Base-by-base conservation (phyloP, 768 basidiomycete species). In the Pisolithus orientalis region DNA sequence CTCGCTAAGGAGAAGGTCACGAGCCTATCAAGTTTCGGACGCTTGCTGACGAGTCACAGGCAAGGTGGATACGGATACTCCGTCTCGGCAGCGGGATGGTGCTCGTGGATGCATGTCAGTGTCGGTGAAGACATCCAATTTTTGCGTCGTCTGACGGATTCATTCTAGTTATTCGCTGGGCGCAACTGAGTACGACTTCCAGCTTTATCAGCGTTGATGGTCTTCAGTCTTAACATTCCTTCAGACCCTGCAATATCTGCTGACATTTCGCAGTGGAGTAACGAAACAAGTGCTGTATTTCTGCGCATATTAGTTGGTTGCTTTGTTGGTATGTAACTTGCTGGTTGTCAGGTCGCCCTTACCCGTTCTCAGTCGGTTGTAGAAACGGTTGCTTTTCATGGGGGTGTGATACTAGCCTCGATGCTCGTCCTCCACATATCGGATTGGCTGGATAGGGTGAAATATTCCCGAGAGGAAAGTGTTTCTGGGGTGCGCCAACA, bases 311-410 rank as follows among this genome's bases (percentile, higher is more conserved):
- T 88, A 21, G 65, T 80, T 21, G 87, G 85, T 3, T 87, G 85
- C 58, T 61, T 77, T 42, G 76, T 82, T 52, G 88, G 88, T 83
- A 38, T 31, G 71, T 52, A 25, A 6, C 49, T 29, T 29, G 8
- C 25, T 32, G 3, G 6, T 50, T 8, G 42, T 29, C 14, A 5
- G 7, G 28, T 32, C 38, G 5, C 16, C 29, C 2, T 3, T 2
- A 2, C 47, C 27, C 4, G 8, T 34, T 24, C 21, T 25, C 53
- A 39, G 49, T 27, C 4, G 13, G 9, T n/a, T 37, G 38, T 62
- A 90, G 90, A 92, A 72, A 88, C 87, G 0, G 57, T 83, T 11
- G 79, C 85, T 11, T 92, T 92, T 59, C 90, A 92, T 61, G 63
- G 64, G 13, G 86, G 86, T 28, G 77, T 90, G 46, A 75, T 80